These are phyloP conservation scores for Mrakia frigida DNA, from an alignment of 768 basidiomycete genomes.

Conservation along the genomic window DNA sequence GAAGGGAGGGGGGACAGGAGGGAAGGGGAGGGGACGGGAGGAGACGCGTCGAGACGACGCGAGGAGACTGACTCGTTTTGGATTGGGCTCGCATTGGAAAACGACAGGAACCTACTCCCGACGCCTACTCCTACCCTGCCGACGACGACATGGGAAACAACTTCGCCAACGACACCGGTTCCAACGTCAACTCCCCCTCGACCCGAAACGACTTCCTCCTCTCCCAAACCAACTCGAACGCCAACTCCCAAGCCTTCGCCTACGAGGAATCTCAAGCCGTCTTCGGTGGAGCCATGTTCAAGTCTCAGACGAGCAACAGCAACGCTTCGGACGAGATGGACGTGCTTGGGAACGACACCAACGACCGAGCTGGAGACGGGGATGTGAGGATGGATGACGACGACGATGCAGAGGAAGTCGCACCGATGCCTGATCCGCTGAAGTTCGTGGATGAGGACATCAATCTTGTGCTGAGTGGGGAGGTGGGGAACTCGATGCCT, in stretches of 20 bases:
- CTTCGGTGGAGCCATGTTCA: neutral
- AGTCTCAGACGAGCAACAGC: neutral
- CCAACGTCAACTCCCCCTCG: too few relatives aligned
- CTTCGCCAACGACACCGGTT: neutral
- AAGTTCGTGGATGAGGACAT: neutral
- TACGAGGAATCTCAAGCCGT: neutral
- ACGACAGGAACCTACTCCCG: neutral
- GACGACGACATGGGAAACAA: neutral
- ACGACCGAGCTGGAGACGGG: too few relatives aligned
- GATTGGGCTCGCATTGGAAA: neutral
- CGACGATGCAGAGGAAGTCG: neutral
- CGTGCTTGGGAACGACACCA: neutral
- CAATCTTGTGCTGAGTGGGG: neutral
- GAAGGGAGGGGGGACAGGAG: too few relatives aligned
- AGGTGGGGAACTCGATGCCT: neutral
- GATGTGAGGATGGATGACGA: neutral
- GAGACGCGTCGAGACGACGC: neutral
- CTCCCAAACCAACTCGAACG: neutral
- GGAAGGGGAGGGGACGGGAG: too few relatives aligned
- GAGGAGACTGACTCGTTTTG: neutral
- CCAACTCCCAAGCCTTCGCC: neutral
- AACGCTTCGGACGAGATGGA: neutral
- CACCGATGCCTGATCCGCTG: neutral
- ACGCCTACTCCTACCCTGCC: neutral
- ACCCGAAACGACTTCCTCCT: neutral